Evolutionary conservation across 2,329 filamentous ascomycete species (phyloP), one percentile per base, ranked within the genome.

Genomic region (Diaporthe caulivora): DNA sequence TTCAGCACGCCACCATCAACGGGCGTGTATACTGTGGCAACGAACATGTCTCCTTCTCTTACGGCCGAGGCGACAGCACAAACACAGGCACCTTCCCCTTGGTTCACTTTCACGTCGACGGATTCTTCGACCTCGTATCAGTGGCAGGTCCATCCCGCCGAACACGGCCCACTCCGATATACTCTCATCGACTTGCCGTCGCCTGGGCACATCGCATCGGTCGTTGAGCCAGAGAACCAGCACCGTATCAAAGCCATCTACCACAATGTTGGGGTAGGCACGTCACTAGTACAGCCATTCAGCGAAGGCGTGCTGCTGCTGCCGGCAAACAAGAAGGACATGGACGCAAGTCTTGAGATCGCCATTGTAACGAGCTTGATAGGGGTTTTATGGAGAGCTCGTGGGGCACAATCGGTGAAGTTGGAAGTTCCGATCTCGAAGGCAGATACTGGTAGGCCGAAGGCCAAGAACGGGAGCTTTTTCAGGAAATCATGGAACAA

Each of bases 71-170:
- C 10, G 18, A 15, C 17, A 7, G 24, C n/a, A 18, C 40, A 64
- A 9, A 17, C 24, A n/a, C n/a, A 26, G 0, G 24, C 42, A 26
- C 40, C 15, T 10, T 26, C 18, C 18, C 26, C 42, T 5, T 64
- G 40, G 58, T 47, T 64, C 42, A 47, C 24, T 18, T 15, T 49
- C 15, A 64, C 26, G 4, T 49, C 42, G 26, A 31, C 40, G 9
- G 26, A 64, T 9, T 31, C 24, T 5, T 2, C 58, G 6, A 9
- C 40, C 2, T 31, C 40, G 15, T 31, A 64, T 31, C 53, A 70
- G 53, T 62, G 68, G 68, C 53, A 60, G 21, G 47, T 70, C n/a
- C 53, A 70, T 7, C 68, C 68, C 7, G 11, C 42, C 13, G 53
- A 70, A 24, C n/a, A 60, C 17, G 68, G 53, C 4, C 40, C 53